phyloP scores from a whole-genome alignment of 495 filamentous ascomycete species.

The Talaromyces wortmannii region DNA sequence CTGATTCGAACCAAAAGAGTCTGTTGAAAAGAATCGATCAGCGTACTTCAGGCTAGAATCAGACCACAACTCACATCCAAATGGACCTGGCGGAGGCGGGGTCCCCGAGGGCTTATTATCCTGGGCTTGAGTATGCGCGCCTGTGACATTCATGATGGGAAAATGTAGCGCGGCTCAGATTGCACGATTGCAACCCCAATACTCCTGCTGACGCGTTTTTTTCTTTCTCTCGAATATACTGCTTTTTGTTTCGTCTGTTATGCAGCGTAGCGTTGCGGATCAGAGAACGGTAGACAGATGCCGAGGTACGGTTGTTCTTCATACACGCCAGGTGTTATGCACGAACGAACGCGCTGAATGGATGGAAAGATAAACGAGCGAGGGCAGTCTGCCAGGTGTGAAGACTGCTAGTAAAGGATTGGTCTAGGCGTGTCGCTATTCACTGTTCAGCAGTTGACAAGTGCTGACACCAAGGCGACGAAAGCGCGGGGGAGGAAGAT shows the following conservation, averaged over 20 bases:
- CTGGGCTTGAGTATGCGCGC: slow-evolving; percentile 14
- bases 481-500: slow-evolving; percentile 1
- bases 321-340: background rate
- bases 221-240: background rate
- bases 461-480: background rate
- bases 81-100: slow-evolving; percentile 37
- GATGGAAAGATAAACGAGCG: background rate
- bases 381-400: background rate
- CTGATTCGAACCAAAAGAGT: slow-evolving; percentile 39
- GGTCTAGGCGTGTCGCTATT: background rate
- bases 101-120: slow-evolving; percentile 10
- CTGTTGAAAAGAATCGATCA: slow-evolving; percentile 16
- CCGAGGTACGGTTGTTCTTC: background rate
- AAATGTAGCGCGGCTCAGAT: background rate
- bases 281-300: background rate
- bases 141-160: slow-evolving; percentile 27
- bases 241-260: background rate
- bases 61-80: slow-evolving; percentile 49
- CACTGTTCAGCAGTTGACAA: background rate
- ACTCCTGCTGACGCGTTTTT: background rate
- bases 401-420: background rate
- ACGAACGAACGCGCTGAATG: background rate
- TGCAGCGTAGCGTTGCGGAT: background rate
- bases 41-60: background rate
- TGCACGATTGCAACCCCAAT: background rate